Percentiles rank a stretch among this genome's conserved stretches.
phyloP scores from a whole-genome alignment of 176 grass and related monocot species.

The Lolium multiflorum region DNA sequence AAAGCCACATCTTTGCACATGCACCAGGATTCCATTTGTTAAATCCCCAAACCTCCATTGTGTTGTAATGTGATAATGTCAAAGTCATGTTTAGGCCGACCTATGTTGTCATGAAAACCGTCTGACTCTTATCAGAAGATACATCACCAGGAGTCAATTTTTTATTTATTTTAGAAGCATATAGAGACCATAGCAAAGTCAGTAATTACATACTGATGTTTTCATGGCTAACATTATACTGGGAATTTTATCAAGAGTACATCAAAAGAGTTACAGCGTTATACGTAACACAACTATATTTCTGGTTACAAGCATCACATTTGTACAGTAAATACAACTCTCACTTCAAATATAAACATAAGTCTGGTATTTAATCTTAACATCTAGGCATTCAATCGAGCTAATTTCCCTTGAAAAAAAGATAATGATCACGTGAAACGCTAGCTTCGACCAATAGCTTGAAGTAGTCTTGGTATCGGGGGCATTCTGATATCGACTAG shows the following conservation, averaged over 20 bases:
- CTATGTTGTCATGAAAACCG: background rate
- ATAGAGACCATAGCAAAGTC: background rate
- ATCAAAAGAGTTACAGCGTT: background rate
- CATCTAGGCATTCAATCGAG: background rate
- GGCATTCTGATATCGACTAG: conserved; percentile 40
- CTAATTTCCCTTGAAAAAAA: background rate
- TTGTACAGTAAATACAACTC: background rate
- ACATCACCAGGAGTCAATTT: background rate
- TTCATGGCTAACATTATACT: background rate
- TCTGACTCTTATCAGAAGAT: background rate
- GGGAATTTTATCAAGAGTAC: background rate
- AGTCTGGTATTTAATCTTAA: background rate
- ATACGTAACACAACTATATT: background rate
- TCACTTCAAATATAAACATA: background rate
- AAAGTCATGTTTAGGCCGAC: background rate
- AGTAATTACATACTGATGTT: background rate
- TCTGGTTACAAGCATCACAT: background rate
- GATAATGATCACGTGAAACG: background rate
- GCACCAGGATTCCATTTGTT: background rate
- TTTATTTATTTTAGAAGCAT: background rate
- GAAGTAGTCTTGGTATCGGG: conserved; percentile 44
- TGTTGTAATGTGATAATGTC: background rate
- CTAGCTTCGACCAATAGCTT: conserved; percentile 28
- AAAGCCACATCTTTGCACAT: background rate
- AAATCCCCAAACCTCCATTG: background rate